Conservation (phyloP, 345 rosid species). For the Aquilaria malaccensis region DNA sequence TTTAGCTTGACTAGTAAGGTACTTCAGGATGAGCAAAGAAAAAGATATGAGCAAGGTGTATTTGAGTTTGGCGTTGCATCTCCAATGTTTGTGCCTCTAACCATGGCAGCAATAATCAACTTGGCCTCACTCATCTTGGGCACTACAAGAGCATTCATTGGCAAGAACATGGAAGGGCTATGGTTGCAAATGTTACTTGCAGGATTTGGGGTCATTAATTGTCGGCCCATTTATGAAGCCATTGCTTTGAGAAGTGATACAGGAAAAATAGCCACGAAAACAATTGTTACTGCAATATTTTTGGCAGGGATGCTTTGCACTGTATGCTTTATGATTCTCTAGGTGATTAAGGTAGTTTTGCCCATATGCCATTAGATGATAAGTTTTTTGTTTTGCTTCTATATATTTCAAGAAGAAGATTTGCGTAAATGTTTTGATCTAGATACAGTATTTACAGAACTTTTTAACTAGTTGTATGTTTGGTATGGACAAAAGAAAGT, state of each 20-base stretch:
- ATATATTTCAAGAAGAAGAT: no score
- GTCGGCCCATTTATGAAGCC: constrained; percentile 45
- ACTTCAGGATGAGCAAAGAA: constrained; percentile 37
- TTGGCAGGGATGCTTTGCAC: constrained; percentile 19
- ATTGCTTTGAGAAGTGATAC: constrained; percentile 36
- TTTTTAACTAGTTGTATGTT: no score
- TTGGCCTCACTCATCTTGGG: constrained; percentile 25
- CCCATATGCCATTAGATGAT: no score
- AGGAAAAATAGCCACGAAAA: constrained; percentile 35
- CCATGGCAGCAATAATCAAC: constrained; percentile 40
- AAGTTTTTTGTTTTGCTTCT: no score
- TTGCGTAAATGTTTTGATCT: no score
- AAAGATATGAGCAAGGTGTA: constrained; percentile 42
- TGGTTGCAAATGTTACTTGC: constrained; percentile 26
- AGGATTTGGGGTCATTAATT: constrained; percentile 30
- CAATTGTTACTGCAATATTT: constrained; percentile 14
- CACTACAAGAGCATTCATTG: background rate
- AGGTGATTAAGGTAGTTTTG: background rate
- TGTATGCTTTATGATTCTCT: constrained; percentile 9
- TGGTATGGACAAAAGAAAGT: no score
- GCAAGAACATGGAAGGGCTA: constrained; percentile 19
- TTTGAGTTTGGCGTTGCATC: constrained; percentile 59
- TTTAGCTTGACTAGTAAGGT: constrained; percentile 63
- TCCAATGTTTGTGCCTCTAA: constrained; percentile 41
- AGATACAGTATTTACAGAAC: no score